Evolutionary conservation across 2,329 filamentous ascomycete genomes (phyloP).

Genomic region (Claviceps cyperi): DNA sequence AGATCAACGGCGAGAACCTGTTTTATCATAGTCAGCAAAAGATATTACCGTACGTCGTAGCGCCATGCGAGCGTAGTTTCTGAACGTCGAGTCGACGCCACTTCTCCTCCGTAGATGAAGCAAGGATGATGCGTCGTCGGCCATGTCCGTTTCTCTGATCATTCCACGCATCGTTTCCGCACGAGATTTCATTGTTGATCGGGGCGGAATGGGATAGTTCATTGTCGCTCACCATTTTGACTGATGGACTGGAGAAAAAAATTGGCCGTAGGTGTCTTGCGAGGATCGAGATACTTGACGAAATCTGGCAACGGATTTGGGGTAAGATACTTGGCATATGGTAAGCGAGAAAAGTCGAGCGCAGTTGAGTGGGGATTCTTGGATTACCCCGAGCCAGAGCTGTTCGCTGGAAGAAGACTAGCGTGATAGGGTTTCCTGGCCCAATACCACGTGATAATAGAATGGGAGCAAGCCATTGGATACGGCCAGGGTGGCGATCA

Average conservation of each 20-base stretch:
- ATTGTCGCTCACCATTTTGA: conserved; percentile 52
- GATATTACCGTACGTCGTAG: background rate
- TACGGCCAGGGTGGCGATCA: background rate
- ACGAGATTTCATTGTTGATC: conserved; percentile 9
- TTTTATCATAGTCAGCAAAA: conserved; percentile 31
- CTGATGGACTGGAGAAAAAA: conserved; percentile 31
- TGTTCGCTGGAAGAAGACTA: conserved; percentile 22
- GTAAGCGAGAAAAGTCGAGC: conserved; percentile 36
- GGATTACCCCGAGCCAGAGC: conserved; percentile 22
- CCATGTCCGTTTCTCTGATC: background rate
- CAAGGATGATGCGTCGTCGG: conserved; percentile 9
- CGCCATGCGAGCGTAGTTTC: background rate
- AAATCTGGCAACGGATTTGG: conserved; percentile 43
- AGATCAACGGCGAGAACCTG: conserved; percentile 99
- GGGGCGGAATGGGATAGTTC: conserved; percentile 6
- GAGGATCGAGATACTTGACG: conserved; percentile 34
- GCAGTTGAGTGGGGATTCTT: conserved; percentile 19
- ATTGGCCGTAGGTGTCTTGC: conserved; percentile 28
- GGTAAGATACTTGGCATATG: conserved; percentile 31
- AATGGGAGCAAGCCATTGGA: conserved; percentile 9
- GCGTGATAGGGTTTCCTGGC: conserved; percentile 24
- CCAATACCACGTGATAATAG: conserved; percentile 22
- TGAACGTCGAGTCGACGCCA: conserved; percentile 8
- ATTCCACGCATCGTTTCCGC: conserved; percentile 7
- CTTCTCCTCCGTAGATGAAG: conserved; percentile 5